Percentiles rank a stretch among this genome's conserved stretches.
Evolutionary conservation across 2,329 filamentous ascomycete species (phyloP).

Genomic region (Aureobasidium lini): DNA sequence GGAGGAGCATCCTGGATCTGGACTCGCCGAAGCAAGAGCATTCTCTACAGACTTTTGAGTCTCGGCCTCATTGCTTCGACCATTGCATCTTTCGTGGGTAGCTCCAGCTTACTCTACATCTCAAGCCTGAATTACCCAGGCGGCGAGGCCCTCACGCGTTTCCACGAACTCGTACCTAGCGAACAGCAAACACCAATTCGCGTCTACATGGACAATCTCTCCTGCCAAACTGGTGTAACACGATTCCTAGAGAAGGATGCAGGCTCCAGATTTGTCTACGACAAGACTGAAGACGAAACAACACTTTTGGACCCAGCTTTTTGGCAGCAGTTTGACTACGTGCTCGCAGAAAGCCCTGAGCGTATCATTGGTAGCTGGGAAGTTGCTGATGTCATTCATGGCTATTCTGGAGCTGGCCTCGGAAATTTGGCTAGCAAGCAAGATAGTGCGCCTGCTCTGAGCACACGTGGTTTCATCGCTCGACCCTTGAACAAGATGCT

Average conservation of each 20-base stretch:
- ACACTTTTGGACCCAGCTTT: constrained; percentile 44
- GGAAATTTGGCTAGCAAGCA: background rate
- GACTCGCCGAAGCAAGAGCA: constrained; percentile 53
- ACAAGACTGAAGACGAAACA: constrained; percentile 49
- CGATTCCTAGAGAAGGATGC: constrained; percentile 45
- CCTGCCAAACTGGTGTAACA: constrained; percentile 57
- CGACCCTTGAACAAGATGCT: background rate
- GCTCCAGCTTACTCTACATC: constrained; percentile 61
- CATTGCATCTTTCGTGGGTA: constrained; percentile 51
- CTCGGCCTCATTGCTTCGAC: constrained; percentile 53
- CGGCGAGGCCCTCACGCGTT: constrained; percentile 60
- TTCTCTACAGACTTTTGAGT: constrained; percentile 48
- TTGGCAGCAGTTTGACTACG: constrained; percentile 54
- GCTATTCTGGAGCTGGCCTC: constrained; percentile 41
- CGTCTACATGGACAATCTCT: constrained; percentile 54
- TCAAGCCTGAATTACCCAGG: constrained; percentile 93
- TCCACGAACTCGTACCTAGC: constrained; percentile 28
- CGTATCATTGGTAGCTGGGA: constrained; percentile 46
- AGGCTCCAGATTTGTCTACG: constrained; percentile 44
- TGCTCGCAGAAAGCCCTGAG: constrained; percentile 46
- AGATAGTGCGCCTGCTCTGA: constrained; percentile 1
- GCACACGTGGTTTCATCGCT: background rate
- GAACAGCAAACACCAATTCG: background rate
- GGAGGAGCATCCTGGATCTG: constrained; percentile 62
- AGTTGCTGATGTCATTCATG: constrained; percentile 42